phyloP scores from a whole-genome alignment of 2,329 filamentous ascomycete species.

The Triangularia verruculosa region DNA sequence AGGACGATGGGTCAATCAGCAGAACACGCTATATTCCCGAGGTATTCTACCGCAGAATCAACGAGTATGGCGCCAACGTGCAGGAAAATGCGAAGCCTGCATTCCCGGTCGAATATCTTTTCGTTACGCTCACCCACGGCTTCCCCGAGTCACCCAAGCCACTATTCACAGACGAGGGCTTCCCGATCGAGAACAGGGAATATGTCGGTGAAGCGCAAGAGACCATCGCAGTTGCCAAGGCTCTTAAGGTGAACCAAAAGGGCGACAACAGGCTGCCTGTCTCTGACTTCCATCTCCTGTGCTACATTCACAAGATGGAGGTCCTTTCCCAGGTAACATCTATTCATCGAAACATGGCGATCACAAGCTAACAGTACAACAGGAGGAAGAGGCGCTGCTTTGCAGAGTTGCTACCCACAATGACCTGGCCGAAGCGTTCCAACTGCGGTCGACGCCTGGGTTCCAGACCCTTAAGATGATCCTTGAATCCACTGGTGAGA shows the following conservation, averaged over 20 bases:
- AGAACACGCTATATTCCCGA: slow-evolving; percentile 90
- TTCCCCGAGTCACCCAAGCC: slow-evolving; percentile 82
- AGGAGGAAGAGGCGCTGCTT: slow-evolving; percentile 88
- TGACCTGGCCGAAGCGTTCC: slow-evolving; percentile 75
- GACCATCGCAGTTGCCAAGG: slow-evolving; percentile 62
- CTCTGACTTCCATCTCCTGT: slow-evolving; percentile 93
- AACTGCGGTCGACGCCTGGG: slow-evolving; percentile 80
- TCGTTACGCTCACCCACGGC: slow-evolving; percentile 93
- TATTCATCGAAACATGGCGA: slow-evolving; percentile 5
- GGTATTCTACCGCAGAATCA: slow-evolving; percentile 92
- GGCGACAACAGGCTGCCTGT: slow-evolving; percentile 60
- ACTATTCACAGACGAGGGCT: slow-evolving; percentile 68
- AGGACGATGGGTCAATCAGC: slow-evolving; percentile 67
- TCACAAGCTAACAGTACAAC: slow-evolving; percentile 5
- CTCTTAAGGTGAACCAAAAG: slow-evolving; percentile 58
- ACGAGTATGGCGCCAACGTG: slow-evolving; percentile 94
- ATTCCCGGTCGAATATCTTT: slow-evolving; percentile 94
- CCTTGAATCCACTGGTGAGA: slow-evolving; percentile 95
- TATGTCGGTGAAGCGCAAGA: slow-evolving; percentile 84
- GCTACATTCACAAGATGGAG: slow-evolving; percentile 76
- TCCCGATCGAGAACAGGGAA: slow-evolving; percentile 90
- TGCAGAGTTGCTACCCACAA: slow-evolving; percentile 81
- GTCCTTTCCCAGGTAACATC: slow-evolving; percentile 76
- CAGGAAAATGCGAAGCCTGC: slow-evolving; percentile 96
- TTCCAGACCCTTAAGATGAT: slow-evolving; percentile 95